Percentiles rank a stretch among this genome's conserved stretches.
Evolutionary conservation across 2,329 filamentous ascomycete genomes (phyloP).

Genomic region (Fusarium piperis): DNA sequence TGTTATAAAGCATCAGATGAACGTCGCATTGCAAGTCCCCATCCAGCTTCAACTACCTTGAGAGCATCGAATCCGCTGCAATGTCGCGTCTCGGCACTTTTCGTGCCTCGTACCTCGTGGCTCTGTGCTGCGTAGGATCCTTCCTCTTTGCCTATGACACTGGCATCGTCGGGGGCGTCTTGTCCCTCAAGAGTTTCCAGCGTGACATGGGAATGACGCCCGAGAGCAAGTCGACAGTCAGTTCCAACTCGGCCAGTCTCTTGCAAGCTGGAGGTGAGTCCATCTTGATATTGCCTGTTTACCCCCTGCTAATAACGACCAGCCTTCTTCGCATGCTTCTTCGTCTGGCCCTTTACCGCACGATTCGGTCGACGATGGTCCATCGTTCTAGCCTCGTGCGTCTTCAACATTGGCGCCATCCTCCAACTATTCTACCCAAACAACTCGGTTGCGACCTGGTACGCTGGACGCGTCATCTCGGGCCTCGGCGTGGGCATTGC

Average conservation of each 20-base stretch:
- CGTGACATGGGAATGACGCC: conserved; percentile 49
- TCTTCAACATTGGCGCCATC: conserved; percentile 57
- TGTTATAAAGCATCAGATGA: conserved; percentile 23
- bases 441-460: conserved; percentile 49
- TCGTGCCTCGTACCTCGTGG: conserved; percentile 50
- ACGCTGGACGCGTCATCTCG: conserved; percentile 51
- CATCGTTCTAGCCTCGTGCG: conserved; percentile 50
- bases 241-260: conserved; percentile 53
- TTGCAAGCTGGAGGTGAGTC: conserved; percentile 52
- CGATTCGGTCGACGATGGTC: conserved; percentile 53
- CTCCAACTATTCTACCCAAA: conserved; percentile 51
- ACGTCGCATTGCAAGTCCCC: background rate
- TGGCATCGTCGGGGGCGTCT: conserved; percentile 54
- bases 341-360: conserved; percentile 55
- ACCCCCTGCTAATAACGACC: background rate
- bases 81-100: conserved; percentile 48
- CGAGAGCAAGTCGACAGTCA: conserved; percentile 45
- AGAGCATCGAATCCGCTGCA: background rate
- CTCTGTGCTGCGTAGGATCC: conserved; percentile 51
- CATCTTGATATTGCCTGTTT: background rate
- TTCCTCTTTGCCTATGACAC: conserved; percentile 56
- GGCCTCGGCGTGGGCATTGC: conserved; percentile 51
- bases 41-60: background rate
- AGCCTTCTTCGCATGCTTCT: conserved; percentile 56
- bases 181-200: conserved; percentile 52